Evolutionary conservation across 192 early-diverging fungal genomes (phyloP), one percentile per base, ranked within the genome.

Genomic region (Coemansia guatemalensis): DNA sequence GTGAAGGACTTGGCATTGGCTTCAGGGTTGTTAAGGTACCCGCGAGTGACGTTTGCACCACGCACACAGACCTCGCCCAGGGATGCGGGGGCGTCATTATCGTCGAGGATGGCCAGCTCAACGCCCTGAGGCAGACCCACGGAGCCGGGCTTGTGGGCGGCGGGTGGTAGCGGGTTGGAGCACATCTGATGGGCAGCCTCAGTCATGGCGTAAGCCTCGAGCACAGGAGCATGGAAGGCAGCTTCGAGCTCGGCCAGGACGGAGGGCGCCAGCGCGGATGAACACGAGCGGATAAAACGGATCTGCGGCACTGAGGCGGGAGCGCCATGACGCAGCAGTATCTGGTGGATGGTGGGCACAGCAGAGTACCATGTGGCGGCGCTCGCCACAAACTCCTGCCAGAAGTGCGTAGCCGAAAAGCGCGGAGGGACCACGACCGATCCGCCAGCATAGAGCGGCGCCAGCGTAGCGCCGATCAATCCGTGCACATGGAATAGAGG

Each of bases 141-240:
- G 27, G 90, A 90, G 23, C 91, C 93, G 7, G 90, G 83, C 73
- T 92, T 93, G 76, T 87, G 86, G 49, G 60, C 59, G 25, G 79
- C 75, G 1, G 85, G 86, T 4, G 90, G 90, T 32, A 92, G 72
- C 49, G 87, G 89, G 59, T 93, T 92, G 23, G 90, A 89, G 55
- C 88, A 89, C 85, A 94, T 89, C 77, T 93, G 93, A 68, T 94
- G 93, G 14, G 90, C 70, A n/a, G 91, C 90, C 79, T 94, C 93
- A 4, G 90, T 91, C 90, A 93, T 92, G 21, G 92, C 89, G 62
- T 93, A 92, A 0, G 91, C 91, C 71, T 91, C 90, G 35, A 94
- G 70, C 3, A 94, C 89, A 14, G 90, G 91, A 1, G 88, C 90
- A 9, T 83, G 65, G 56, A 88, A 86, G 22, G 62, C 65, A 33